These are phyloP conservation scores for Tephrocybe sp. DNA, from an alignment of 768 basidiomycete genomes.

Conservation along the genomic window DNA sequence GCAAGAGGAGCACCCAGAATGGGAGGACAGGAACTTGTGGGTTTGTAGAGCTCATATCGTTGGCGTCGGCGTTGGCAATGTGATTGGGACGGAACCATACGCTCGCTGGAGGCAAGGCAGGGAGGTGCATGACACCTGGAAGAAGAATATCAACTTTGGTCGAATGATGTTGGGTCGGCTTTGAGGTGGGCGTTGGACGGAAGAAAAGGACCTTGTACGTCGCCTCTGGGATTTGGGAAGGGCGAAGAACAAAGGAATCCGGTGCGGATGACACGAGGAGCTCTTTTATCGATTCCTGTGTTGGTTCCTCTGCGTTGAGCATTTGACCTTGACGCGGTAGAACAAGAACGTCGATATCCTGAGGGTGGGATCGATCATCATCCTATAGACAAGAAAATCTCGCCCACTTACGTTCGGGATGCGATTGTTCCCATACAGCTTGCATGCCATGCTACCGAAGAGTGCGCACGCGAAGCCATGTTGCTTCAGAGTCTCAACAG, in stretches of 20 bases:
- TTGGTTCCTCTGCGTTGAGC: constrained; percentile 1
- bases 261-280: constrained; percentile 11
- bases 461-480: constrained; percentile 13
- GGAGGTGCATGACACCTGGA: constrained; percentile 20
- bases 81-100: background rate
- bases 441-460: constrained; percentile 20
- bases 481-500: constrained; percentile 6
- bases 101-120: constrained; percentile 1
- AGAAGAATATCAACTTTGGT: constrained; percentile 17
- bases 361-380: background rate
- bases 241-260: constrained; percentile 4
- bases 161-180: constrained; percentile 4
- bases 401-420: constrained; percentile 11
- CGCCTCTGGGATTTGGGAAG: constrained; percentile 13
- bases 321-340: constrained; percentile 7
- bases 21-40: constrained; percentile 13
- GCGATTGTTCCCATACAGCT: constrained; percentile 15
- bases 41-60: background rate
- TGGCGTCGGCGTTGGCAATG: background rate
- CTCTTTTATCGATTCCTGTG: constrained; percentile 15
- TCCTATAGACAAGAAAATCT: background rate
- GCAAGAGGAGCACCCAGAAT: constrained; percentile 15
- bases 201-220: constrained; percentile 16
- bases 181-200: constrained; percentile 12
- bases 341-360: constrained; percentile 18